phyloP scores from a whole-genome alignment of 2,329 filamentous ascomycete species.

The Ophiocordyceps camponoti-saundersi region DNA sequence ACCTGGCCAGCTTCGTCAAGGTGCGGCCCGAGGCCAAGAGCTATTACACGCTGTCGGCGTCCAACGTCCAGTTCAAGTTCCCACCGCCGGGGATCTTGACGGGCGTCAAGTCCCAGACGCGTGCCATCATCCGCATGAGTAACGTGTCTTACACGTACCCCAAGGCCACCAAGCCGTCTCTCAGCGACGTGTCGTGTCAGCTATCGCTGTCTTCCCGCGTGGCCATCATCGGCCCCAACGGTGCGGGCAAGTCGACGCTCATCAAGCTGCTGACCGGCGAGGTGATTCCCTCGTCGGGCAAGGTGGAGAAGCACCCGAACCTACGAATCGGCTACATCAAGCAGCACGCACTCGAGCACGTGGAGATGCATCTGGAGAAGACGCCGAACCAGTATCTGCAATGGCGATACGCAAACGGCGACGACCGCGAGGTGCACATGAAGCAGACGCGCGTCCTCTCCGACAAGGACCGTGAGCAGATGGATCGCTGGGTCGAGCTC shows the following conservation, averaged over 20 bases:
- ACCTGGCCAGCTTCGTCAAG: slow-evolving; percentile 70
- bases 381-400: slow-evolving; percentile 97
- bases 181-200: slow-evolving; percentile 73
- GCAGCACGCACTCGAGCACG: slow-evolving; percentile 96
- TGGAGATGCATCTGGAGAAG: slow-evolving; percentile 99
- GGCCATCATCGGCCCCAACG: slow-evolving; percentile 92
- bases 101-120: slow-evolving; percentile 88
- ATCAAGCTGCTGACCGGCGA: slow-evolving; percentile 96
- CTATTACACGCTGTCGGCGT: slow-evolving; percentile 89
- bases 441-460: slow-evolving; percentile 92
- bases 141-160: slow-evolving; percentile 90
- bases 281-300: slow-evolving; percentile 63
- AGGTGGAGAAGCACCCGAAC: slow-evolving; percentile 96
- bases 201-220: slow-evolving; percentile 81
- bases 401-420: slow-evolving; percentile 94
- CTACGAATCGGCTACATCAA: slow-evolving; percentile 99
- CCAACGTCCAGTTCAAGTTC: slow-evolving; percentile 92
- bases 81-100: slow-evolving; percentile 85
- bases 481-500: slow-evolving; percentile 79
- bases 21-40: slow-evolving; percentile 87
- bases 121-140: slow-evolving; percentile 88
- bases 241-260: slow-evolving; percentile 93
- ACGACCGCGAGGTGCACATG: slow-evolving; percentile 91
- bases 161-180: slow-evolving; percentile 71
- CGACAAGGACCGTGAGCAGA: slow-evolving; percentile 68